Conservation (phyloP, 306 rosid genomes). For the Rosa persica region DNA sequence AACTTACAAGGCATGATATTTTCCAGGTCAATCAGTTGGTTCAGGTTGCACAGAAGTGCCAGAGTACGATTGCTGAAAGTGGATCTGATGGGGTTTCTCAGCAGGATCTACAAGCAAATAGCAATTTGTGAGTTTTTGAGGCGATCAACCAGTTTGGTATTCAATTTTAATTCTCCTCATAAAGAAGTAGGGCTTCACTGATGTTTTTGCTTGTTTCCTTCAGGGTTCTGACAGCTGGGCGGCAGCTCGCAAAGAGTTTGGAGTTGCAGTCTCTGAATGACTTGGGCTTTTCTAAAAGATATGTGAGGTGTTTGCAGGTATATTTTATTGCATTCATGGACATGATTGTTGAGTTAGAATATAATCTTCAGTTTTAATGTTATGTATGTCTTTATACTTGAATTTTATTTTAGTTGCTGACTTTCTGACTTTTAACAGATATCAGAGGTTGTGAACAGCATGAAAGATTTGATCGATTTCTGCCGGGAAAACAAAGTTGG, state of each 20-base stretch:
- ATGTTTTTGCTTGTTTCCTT: conserved; percentile 25
- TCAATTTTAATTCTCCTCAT: not conserved
- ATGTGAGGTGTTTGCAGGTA: conserved; percentile 99
- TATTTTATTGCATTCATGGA: conserved; percentile 14
- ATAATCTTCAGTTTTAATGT: not conserved
- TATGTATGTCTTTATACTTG: not conserved
- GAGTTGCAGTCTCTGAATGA: conserved; percentile 92
- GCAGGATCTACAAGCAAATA: conserved; percentile 84
- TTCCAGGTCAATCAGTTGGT: conserved; percentile 86
- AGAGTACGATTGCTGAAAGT: conserved; percentile 78
- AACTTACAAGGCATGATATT: not conserved
- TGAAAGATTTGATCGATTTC: conserved; percentile 90
- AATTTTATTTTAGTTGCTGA: conserved; percentile 18
- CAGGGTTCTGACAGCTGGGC: conserved; percentile 89
- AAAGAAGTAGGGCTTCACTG: conserved; percentile 5
- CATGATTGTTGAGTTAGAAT: not conserved
- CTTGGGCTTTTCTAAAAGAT: conserved; percentile 94
- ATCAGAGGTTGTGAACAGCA: conserved; percentile 91
- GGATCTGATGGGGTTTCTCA: conserved; percentile 90
- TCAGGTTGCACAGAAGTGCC: conserved; percentile 93
- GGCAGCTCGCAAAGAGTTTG: conserved; percentile 91
- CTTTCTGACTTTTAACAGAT: conserved; percentile 55
- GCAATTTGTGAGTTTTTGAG: conserved; percentile 74
- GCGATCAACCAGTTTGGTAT: not conserved
- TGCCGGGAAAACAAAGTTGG: conserved; percentile 70